Base-by-base conservation (phyloP, 78 protist species). In the Dictyostelium citrinum region DNA sequence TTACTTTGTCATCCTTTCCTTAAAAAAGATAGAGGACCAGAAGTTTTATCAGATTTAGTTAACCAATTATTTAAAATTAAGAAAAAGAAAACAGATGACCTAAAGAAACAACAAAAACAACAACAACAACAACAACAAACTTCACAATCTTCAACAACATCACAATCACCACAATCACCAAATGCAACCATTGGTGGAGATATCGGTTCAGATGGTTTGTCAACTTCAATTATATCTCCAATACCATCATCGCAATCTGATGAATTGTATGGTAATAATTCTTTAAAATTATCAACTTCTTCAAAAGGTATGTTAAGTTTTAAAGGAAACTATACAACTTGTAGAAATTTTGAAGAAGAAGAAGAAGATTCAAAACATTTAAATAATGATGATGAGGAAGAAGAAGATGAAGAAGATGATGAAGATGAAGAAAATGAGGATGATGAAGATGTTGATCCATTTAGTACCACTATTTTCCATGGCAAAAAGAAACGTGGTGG, bases 1-100 rank as follows among this genome's bases (percentile, higher is more conserved):
- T 68, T 96, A 31, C 79, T 90, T 9, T 22, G 31, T 9, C 97
- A 95, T 37, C 97, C 96, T 27, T 86, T 96, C 84, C 41, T 96
- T 10, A 74, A 49, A 45, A 90, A 88, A 82, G 83, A 35, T 20
- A 88, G 39, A 68, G 72, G 93, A 49, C 85, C 93, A 1, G 93
- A 88, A 5, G 93, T 88, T 41, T n/a, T 88, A 11, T 84, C 81
- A 33, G 93, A 88, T 35, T 46, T 88, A 3, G 77, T 88, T 17
- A 60, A 76, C 24, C 85, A 88, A 67, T 70, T 88, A n/a, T 78
- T 88, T 55, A 76, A 79, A 76, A 55, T 88, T 16, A 88, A 88
- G 55, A 88, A 88, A 33, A 88, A 88, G 58, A 43, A 41, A 41
- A 17, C 9, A n/a, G 49, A 75, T 39, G 49, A 75, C n/a, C 41